Evolutionary conservation across 441 rosid species (phyloP).

Genomic region (Mallotus japonicus): DNA sequence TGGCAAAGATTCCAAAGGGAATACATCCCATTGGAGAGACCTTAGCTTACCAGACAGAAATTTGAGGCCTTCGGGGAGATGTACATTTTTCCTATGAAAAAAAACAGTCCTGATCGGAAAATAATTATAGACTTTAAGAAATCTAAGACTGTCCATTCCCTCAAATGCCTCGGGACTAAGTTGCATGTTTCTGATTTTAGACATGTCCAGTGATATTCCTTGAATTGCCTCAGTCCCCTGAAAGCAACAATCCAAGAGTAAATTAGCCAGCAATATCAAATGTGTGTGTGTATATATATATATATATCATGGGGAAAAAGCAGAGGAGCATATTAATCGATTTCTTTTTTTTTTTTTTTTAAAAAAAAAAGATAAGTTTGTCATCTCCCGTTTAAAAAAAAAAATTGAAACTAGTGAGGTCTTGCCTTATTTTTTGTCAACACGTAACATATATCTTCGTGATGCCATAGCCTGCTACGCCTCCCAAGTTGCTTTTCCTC

Average conservation of each 20-base stretch:
- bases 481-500: conserved; percentile 13
- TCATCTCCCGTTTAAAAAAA: no score
- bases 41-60: conserved; percentile 34
- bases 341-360: no score
- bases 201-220: conserved; percentile 27
- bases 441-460: conserved; percentile 10
- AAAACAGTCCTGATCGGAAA: no score
- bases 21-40: conserved; percentile 35
- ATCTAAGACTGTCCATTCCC: conserved; percentile 36
- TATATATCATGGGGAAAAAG: no score
- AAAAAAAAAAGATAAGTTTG: no score
- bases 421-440: conserved; percentile 19
- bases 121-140: conserved; percentile 24
- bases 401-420: not conserved
- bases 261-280: no score
- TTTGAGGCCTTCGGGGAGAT: conserved; percentile 16
- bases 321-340: no score
- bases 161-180: conserved; percentile 26
- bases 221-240: conserved; percentile 26
- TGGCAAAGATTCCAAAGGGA: conserved; percentile 27
- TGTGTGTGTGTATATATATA: no score
- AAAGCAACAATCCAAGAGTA: no score
- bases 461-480: conserved; percentile 24
- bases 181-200: not conserved
- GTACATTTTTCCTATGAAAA: no score